Conservation (phyloP, 768 basidiomycete genomes). For the Leccinellum rugosiceps region DNA sequence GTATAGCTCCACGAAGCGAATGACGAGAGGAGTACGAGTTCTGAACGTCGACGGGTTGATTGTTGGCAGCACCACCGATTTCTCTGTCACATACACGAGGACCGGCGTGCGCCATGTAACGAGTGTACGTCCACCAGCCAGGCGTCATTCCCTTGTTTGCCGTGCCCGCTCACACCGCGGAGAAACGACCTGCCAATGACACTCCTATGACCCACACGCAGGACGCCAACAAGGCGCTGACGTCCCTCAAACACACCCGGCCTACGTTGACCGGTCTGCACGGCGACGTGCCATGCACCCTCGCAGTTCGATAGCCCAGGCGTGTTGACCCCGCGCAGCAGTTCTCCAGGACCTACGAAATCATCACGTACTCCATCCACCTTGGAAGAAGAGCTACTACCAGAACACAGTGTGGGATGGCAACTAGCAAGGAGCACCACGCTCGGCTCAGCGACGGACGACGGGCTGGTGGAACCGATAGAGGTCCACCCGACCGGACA, state of each 20-base stretch:
- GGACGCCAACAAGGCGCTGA: conserved; percentile 63
- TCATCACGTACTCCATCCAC: conserved; percentile 22
- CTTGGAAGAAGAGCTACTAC: conserved; percentile 37
- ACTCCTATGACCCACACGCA: conserved; percentile 7
- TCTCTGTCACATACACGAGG: conserved; percentile 63
- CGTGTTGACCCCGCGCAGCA: conserved; percentile 28
- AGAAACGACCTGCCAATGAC: conserved; percentile 21
- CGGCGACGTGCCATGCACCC: conserved; percentile 58
- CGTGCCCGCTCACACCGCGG: conserved; percentile 14
- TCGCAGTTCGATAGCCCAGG: conserved; percentile 55
- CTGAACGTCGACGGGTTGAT: conserved; percentile 63
- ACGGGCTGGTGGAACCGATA: conserved; percentile 56
- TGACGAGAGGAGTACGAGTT: no score
- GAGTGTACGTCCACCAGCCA: conserved; percentile 52
- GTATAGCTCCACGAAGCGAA: no score
- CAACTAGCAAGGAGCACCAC: conserved; percentile 61
- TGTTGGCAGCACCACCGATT: conserved; percentile 72
- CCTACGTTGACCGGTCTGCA: conserved; percentile 70
- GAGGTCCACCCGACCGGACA: conserved; percentile 41
- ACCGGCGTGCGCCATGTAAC: conserved; percentile 57
- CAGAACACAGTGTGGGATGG: conserved; percentile 63
- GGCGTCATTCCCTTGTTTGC: conserved; percentile 58
- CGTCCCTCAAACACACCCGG: conserved; percentile 60
- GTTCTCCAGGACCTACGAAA: conserved; percentile 15
- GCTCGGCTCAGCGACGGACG: conserved; percentile 25